Conservation (phyloP, 257 asterid species). For the Solanum bulbocastanum region DNA sequence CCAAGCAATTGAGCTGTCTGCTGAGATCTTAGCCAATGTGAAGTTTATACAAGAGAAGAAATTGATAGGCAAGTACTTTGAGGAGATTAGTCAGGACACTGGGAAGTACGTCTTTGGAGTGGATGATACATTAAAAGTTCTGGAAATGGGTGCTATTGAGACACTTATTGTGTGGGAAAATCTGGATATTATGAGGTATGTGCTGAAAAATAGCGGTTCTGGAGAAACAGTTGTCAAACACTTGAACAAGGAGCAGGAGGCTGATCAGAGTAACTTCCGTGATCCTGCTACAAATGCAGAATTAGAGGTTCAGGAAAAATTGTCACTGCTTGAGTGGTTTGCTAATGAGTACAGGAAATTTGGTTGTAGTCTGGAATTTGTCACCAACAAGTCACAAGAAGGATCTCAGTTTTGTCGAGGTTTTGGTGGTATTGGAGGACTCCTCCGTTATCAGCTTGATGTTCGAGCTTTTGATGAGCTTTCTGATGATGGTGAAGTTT, state of each 20-base stretch:
- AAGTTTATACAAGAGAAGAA: slow-evolving; percentile 13
- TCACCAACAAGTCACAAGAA: slow-evolving; percentile 8
- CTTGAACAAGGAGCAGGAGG: slow-evolving; percentile 9
- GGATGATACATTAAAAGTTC: slow-evolving; percentile 11
- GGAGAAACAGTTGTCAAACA: background rate
- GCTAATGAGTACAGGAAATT: slow-evolving; percentile 5
- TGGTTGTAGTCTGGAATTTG: slow-evolving; percentile 8
- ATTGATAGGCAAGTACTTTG: slow-evolving; percentile 6
- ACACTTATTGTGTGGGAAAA: slow-evolving; percentile 12
- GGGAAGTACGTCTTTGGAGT: slow-evolving; percentile 7
- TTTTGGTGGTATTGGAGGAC: slow-evolving; percentile 12
- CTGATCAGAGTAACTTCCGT: slow-evolving; percentile 4
- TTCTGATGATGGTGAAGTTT: slow-evolving; percentile 3
- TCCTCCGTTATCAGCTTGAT: slow-evolving; percentile 12
- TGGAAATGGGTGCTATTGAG: slow-evolving; percentile 14
- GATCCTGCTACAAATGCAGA: slow-evolving; percentile 6
- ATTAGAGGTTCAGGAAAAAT: slow-evolving; percentile 8
- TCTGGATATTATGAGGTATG: slow-evolving; percentile 3
- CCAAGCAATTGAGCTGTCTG: slow-evolving; percentile 8
- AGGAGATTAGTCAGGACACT: slow-evolving; percentile 11
- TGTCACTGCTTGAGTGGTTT: slow-evolving; percentile 10
- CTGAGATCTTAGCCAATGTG: slow-evolving; percentile 12
- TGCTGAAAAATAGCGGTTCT: slow-evolving; percentile 2
- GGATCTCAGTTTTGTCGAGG: slow-evolving; percentile 12
- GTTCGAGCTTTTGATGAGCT: slow-evolving; percentile 12